These are phyloP conservation scores for Calonectria naviculata DNA, from an alignment of 2,329 filamentous ascomycete genomes.

Conservation along the genomic window DNA sequence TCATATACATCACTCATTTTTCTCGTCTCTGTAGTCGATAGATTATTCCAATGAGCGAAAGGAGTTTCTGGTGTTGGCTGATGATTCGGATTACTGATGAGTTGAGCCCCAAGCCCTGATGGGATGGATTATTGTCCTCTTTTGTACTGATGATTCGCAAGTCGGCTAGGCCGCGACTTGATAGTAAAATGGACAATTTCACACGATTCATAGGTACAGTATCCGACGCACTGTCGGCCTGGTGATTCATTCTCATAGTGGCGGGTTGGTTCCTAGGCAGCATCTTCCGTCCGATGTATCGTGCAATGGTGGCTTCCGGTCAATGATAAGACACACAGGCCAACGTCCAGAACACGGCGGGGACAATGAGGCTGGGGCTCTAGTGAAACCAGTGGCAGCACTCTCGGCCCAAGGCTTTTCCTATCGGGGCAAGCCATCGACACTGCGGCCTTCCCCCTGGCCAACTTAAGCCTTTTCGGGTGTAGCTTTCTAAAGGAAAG, in stretches of 20 bases:
- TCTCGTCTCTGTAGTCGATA: background rate
- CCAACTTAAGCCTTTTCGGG: background rate
- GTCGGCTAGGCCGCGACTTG: background rate
- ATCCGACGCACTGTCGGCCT: conserved; percentile 7
- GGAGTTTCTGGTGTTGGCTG: background rate
- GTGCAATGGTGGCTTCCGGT: background rate
- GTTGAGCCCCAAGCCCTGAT: background rate
- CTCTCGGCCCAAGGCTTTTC: background rate
- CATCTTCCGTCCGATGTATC: background rate
- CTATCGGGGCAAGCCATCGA: background rate
- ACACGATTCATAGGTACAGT: background rate
- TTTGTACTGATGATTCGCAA: background rate
- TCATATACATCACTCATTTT: conserved; percentile 12
- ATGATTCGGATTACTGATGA: background rate
- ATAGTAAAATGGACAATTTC: background rate
- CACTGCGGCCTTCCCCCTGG: background rate
- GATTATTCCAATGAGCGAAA: background rate
- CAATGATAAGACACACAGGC: conserved; percentile 4
- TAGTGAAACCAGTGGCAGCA: background rate
- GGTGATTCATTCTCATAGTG: background rate
- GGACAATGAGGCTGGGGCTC: background rate
- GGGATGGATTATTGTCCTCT: background rate
- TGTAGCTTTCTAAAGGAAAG: background rate
- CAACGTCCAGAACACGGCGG: background rate
- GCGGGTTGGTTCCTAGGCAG: background rate